Conservation (phyloP, 2,329 filamentous ascomycete species). For the Neonectria hederae region DNA sequence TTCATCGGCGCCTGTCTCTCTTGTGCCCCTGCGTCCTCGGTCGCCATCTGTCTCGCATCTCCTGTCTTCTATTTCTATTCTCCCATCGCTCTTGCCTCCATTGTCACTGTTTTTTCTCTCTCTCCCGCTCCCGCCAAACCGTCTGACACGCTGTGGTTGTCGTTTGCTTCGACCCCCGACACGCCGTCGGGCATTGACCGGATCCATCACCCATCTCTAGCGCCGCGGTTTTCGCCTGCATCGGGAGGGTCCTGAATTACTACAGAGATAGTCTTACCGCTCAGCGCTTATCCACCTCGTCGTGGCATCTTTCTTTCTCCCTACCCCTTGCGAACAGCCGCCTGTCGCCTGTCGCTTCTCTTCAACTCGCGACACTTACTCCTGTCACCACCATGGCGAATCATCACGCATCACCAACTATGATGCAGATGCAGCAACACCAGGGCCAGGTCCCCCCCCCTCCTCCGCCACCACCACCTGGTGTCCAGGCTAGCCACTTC, state of each 20-base stretch:
- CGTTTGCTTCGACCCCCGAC: conserved; percentile 20
- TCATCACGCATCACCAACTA: conserved; percentile 83
- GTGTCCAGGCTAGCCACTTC: conserved; percentile 65
- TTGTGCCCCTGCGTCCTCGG: conserved; percentile 29
- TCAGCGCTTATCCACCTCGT: not conserved
- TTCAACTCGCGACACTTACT: conserved; percentile 30
- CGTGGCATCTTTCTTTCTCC: not conserved
- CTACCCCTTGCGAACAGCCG: conserved; percentile 28
- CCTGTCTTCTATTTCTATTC: conserved; percentile 23
- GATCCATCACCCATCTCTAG: conserved; percentile 30
- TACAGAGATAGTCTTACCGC: conserved; percentile 7
- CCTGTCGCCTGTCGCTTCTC: conserved; percentile 22
- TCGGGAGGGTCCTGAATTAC: conserved; percentile 31
- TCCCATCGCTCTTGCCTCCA: conserved; percentile 19
- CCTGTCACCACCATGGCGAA: conserved; percentile 67
- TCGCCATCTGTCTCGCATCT: conserved; percentile 21
- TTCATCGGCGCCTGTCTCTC: conserved; percentile 40
- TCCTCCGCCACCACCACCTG: conserved; percentile 51
- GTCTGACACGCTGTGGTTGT: conserved; percentile 22
- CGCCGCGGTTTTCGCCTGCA: conserved; percentile 10
- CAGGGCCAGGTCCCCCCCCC: conserved; percentile 70
- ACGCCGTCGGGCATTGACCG: conserved; percentile 24
- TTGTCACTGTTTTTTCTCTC: conserved; percentile 29
- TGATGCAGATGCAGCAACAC: conserved; percentile 73
- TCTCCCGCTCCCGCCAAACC: conserved; percentile 19